These are phyloP conservation scores for Metschnikowia sp. DNA, from an alignment of 805 yeast species.

Conservation along the genomic window DNA sequence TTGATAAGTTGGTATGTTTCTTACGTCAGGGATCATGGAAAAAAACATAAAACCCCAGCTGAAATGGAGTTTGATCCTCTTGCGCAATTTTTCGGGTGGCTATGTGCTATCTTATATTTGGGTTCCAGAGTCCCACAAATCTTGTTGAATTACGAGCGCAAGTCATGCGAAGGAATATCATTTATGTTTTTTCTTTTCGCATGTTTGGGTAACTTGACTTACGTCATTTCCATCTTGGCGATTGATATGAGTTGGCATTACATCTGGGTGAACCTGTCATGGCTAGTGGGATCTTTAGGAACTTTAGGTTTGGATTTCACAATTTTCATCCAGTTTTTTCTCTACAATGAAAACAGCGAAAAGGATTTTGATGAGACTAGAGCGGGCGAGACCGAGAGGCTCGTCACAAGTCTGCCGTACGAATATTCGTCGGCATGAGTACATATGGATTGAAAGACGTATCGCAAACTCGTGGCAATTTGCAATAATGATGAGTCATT, in stretches of 20 bases:
- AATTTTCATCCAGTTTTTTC: slow-evolving; percentile 82
- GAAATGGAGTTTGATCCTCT: slow-evolving; percentile 63
- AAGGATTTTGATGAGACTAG: slow-evolving; percentile 1
- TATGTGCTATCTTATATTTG: slow-evolving; percentile 68
- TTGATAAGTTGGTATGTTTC: slow-evolving; percentile 83
- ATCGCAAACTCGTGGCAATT: no score
- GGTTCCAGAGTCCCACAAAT: slow-evolving; percentile 95
- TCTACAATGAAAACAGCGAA: slow-evolving; percentile 48
- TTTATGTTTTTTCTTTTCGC: slow-evolving; percentile 93
- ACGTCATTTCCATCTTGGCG: slow-evolving; percentile 79
- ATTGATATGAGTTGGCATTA: slow-evolving; percentile 70
- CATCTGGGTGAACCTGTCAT: slow-evolving; percentile 76
- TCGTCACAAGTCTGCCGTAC: slow-evolving; percentile 8
- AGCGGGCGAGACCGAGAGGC: slow-evolving; percentile 11
- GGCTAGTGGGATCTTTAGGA: slow-evolving; percentile 91
- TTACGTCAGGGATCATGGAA: slow-evolving; percentile 42
- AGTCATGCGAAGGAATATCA: slow-evolving; percentile 93
- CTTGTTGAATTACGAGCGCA: slow-evolving; percentile 75
- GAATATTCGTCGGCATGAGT: slow-evolving; percentile 11
- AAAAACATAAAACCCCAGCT: slow-evolving; percentile 26
- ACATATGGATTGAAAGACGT: no score
- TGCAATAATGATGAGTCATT: no score
- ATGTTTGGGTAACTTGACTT: slow-evolving; percentile 88
- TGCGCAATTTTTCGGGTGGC: slow-evolving; percentile 87
- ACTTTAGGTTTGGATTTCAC: slow-evolving; percentile 80